Base-by-base conservation (phyloP, 2,329 filamentous ascomycete genomes). In the Claviceps digitariae region DNA sequence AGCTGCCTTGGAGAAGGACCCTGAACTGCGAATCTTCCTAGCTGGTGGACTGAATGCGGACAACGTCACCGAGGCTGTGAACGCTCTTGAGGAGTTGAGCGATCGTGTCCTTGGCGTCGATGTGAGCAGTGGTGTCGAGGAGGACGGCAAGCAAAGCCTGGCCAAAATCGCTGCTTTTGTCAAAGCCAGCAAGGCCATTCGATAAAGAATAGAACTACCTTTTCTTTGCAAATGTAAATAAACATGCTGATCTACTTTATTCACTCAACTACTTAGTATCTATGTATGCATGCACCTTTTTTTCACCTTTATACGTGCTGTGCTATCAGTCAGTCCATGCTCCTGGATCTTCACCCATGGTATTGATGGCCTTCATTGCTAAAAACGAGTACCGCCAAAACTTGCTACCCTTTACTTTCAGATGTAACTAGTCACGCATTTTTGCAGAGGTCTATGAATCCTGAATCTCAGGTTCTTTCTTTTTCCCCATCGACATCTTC, bases 41-140 rank as follows among this genome's bases (percentile, higher is more conserved):
- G 94, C 94, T 9, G 93, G 93, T 13, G 94, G 93, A 0, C 66
- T 98, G 53, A 82, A 82, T 56, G 82, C 88, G 1, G 81, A 84
- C 3, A 98, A 96, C 63, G 86, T 98, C 5, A 73, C 72, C 1
- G 73, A 80, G 5, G 77, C 80, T 8, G 72, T 98, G 20, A 71
- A 74, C 23, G 75, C 77, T 15, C 71, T 91, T 17, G 84, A 82
- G 0, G 72, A 77, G 7, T 66, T 80, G 10, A 73, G 74, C 27
- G 74, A 74, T 10, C 80, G 83, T 55, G 79, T 96, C 13, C 72
- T 90, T 36, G 90, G 85, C 2, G 86, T 98, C 3, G 93, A 98
- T 72, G 88, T 95, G 21, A 95, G 90, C 67, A 95, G 88, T 63
- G 94, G 94, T 0, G 90, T 98, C 2, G 93, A 97, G 69, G 83